Conservation (phyloP, 495 filamentous ascomycete species). For the Penicillium goetzii region DNA sequence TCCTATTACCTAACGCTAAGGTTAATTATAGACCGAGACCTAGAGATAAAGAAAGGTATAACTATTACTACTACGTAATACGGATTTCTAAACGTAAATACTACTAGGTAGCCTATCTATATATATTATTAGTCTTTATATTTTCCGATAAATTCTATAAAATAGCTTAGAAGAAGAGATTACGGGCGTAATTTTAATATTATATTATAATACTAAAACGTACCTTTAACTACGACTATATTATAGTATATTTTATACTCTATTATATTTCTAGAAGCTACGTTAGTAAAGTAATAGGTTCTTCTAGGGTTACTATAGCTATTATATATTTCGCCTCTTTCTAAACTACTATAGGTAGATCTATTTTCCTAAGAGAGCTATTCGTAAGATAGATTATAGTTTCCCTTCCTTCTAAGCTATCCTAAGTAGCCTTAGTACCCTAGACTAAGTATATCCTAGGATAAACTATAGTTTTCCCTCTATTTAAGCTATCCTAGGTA, state of each 20-base stretch:
- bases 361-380: background rate
- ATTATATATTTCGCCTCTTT: too few species aligned
- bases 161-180: background rate
- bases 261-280: background rate
- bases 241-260: background rate
- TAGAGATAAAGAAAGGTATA: constrained; percentile 2
- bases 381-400: too few species aligned
- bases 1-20: constrained; percentile 16
- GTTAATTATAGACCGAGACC: constrained; percentile 14
- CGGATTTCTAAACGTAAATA: background rate
- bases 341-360: too few species aligned
- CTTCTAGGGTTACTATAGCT: too few species aligned
- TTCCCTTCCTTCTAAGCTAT: too few species aligned
- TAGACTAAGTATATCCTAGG: background rate
- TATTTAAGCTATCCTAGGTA: background rate
- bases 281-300: background rate
- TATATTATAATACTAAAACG: background rate
- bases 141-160: background rate
- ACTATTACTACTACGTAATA: background rate
- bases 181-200: background rate
- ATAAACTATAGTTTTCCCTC: too few species aligned
- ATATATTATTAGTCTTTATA: too few species aligned
- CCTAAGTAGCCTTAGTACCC: too few species aligned
- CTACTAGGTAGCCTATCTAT: background rate
- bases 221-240: background rate